phyloP scores from a whole-genome alignment of 371 early-diverging fungal genomes.

The Apophysomyces variabilis region DNA sequence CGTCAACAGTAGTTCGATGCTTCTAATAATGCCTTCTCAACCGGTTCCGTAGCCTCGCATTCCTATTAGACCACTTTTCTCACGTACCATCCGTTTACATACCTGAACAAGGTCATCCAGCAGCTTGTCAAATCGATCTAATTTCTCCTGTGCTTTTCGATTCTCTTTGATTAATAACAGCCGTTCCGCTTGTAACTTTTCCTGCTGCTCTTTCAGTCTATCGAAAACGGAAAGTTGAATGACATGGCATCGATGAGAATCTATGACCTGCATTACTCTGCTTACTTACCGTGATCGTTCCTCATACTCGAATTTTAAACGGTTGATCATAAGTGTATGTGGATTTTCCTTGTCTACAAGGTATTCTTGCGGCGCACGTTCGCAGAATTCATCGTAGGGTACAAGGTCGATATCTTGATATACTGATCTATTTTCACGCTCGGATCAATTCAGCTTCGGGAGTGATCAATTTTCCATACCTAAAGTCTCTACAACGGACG shows the following conservation, averaged over 20 bases:
- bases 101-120: slow-evolving; percentile 51
- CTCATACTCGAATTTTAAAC: slow-evolving; percentile 48
- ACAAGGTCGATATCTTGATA: slow-evolving; percentile 53
- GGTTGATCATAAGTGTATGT: slow-evolving; percentile 49
- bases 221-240: not conserved
- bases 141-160: slow-evolving; percentile 43
- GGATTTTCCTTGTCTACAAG: slow-evolving; percentile 34
- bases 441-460: not conserved
- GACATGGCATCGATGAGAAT: no score
- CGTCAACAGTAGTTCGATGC: not conserved
- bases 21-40: slow-evolving; percentile 1
- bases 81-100: not conserved
- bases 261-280: not conserved
- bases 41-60: slow-evolving; percentile 3
- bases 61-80: not conserved
- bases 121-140: slow-evolving; percentile 46
- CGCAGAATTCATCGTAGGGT: slow-evolving; percentile 41
- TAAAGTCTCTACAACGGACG: slow-evolving; percentile 45
- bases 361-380: slow-evolving; percentile 39
- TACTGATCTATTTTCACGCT: slow-evolving; percentile 33
- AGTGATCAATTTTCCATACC: slow-evolving; percentile 23
- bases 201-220: slow-evolving; percentile 49
- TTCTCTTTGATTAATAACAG: slow-evolving; percentile 46
- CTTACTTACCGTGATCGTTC: slow-evolving; percentile 39
- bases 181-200: slow-evolving; percentile 37